Conservation (phyloP, 163 green algal species). For the Scenedesmus sp. region DNA sequence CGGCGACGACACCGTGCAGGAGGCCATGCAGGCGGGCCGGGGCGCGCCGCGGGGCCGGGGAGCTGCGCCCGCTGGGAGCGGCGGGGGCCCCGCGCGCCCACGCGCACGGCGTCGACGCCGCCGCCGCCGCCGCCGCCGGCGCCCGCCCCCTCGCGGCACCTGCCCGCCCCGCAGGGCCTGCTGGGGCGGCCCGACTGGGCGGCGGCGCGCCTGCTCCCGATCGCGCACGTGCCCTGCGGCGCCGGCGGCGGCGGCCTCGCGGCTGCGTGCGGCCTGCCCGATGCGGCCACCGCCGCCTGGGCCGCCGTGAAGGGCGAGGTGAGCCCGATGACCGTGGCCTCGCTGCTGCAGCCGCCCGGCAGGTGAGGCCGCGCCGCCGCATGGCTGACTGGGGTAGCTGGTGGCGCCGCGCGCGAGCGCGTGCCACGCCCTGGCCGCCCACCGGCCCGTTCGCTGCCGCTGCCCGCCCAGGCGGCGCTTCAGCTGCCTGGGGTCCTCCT, state of each 20-base stretch:
- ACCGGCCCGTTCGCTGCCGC: neutral
- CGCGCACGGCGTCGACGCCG: too few relatives aligned
- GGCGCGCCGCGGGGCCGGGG: too few relatives aligned
- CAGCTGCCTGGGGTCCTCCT: neutral
- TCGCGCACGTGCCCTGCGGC: conserved; percentile 70
- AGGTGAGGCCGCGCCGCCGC: too few relatives aligned
- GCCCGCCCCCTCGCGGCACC: too few relatives aligned
- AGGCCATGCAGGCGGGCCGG: conserved; percentile 65
- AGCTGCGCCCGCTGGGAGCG: neutral
- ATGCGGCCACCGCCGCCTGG: conserved; percentile 47
- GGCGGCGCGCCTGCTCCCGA: conserved; percentile 38
- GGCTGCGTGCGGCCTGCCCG: conserved; percentile 58
- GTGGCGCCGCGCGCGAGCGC: neutral
- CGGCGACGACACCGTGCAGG: conserved; percentile 66
- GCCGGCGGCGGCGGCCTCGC: conserved; percentile 40
- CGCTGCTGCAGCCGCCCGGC: conserved; percentile 42
- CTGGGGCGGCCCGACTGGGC: conserved; percentile 69
- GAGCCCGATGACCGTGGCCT: conserved; percentile 42
- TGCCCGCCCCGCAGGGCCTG: conserved; percentile 62
- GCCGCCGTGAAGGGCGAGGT: conserved; percentile 37
- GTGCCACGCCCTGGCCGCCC: neutral
- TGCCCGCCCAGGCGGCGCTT: neutral
- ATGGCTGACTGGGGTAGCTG: too few relatives aligned
- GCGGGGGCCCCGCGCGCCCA: neutral
- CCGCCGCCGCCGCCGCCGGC: too few relatives aligned